Conservation (phyloP, 78 protist species). For the Trichosphaerium sp. region DNA sequence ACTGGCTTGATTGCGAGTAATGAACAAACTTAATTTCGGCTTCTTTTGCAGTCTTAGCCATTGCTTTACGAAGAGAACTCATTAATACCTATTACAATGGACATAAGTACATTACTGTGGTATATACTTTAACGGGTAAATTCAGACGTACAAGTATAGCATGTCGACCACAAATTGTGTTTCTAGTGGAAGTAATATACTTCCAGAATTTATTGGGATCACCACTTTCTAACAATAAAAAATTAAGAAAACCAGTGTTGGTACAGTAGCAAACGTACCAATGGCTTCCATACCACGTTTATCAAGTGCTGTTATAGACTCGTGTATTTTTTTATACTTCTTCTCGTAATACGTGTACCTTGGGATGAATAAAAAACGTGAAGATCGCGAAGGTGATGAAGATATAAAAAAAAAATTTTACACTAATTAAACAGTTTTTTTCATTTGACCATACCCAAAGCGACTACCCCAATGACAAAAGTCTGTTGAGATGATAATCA, state of each 20-base stretch:
- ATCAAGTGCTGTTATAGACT: constrained; percentile 9
- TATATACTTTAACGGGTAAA: too few relatives aligned
- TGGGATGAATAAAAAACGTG: too few relatives aligned
- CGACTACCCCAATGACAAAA: constrained; percentile 26
- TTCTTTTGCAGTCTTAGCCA: background rate
- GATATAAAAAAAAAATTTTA: too few relatives aligned
- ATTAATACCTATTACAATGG: too few relatives aligned
- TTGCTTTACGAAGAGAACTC: too few relatives aligned
- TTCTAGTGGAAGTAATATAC: background rate
- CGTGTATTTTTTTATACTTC: background rate
- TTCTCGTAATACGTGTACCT: constrained; percentile 1
- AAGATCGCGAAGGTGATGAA: too few relatives aligned
- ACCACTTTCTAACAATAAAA: too few relatives aligned
- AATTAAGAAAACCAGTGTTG: too few relatives aligned
- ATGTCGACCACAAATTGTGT: constrained; percentile 10
- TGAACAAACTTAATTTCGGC: constrained; percentile 5
- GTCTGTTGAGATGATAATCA: constrained; percentile 11
- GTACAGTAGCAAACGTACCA: too few relatives aligned
- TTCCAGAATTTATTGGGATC: background rate
- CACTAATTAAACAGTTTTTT: too few relatives aligned
- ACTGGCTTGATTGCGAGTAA: constrained; percentile 22
- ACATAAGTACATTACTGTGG: too few relatives aligned
- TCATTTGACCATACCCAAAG: too few relatives aligned
- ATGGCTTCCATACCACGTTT: constrained; percentile 1
- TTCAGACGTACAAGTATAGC: constrained; percentile 10